These are phyloP conservation scores for Botrytis fragariae DNA, from an alignment of 2,329 filamentous ascomycete species.

Conservation along the genomic window DNA sequence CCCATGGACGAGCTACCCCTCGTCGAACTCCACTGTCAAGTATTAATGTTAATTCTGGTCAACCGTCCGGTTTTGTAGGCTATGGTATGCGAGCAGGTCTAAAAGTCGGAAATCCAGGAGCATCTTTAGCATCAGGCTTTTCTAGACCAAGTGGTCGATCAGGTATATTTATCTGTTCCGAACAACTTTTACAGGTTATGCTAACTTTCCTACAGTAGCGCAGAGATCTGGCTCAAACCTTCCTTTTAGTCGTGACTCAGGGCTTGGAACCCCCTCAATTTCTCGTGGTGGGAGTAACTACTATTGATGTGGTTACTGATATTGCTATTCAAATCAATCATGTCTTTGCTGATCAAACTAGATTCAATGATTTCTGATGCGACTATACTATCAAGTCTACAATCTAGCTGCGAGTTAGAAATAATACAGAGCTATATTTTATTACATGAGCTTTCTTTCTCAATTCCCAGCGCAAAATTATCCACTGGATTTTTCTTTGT, in stretches of 20 bases:
- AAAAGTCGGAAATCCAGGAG: slow-evolving; percentile 37
- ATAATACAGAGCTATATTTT: not conserved
- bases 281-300: slow-evolving; percentile 3
- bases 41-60: slow-evolving; percentile 26
- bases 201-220: slow-evolving; percentile 27
- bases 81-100: slow-evolving; percentile 40
- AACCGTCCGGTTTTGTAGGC: slow-evolving; percentile 31
- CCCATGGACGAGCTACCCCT: slow-evolving; percentile 26
- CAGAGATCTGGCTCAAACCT: slow-evolving; percentile 28
- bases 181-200: not conserved
- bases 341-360: not conserved
- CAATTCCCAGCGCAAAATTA: not conserved
- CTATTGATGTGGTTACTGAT: slow-evolving; percentile 6
- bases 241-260: slow-evolving; percentile 21
- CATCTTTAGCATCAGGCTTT: slow-evolving; percentile 19
- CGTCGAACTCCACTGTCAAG: slow-evolving; percentile 28
- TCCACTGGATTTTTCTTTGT: not conserved
- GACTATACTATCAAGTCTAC: not conserved
- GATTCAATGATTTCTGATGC: not conserved
- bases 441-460: not conserved
- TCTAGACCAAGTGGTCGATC: slow-evolving; percentile 29
- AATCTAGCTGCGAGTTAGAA: not conserved
- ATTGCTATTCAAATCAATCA: not conserved
- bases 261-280: slow-evolving; percentile 24
- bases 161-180: slow-evolving; percentile 28